A percentile compares a stretch with the other conserved stretches of the same genome.
Conservation (phyloP, 495 filamentous ascomycete species). For the Penicillium turbatum region DNA sequence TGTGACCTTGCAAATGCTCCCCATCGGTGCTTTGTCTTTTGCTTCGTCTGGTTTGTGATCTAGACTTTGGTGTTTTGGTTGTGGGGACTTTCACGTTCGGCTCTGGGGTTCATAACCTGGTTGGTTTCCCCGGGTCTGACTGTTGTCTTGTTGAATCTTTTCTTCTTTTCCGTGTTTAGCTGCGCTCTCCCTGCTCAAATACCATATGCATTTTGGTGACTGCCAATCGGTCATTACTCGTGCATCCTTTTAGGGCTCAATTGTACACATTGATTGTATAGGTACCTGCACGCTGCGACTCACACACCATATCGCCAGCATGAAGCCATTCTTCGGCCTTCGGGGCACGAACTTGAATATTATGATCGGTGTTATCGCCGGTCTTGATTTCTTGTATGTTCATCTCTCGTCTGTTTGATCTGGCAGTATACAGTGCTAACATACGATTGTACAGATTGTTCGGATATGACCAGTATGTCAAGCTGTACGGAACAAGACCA, state of each 20-base stretch:
- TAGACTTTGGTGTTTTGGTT: neutral
- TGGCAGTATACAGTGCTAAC: neutral
- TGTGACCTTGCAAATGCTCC: too few species aligned
- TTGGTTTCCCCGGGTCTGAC: neutral
- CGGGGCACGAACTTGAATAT: conserved; percentile 59
- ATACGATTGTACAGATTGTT: conserved; percentile 23
- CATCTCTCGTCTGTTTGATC: neutral
- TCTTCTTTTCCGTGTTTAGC: neutral
- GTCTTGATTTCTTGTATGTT: conserved; percentile 59
- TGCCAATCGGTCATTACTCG: neutral
- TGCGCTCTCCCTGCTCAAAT: neutral
- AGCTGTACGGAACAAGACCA: neutral
- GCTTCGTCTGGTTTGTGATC: neutral
- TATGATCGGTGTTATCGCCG: conserved; percentile 62
- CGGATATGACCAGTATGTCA: conserved; percentile 35
- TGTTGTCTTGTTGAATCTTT: neutral
- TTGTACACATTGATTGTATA: conserved; percentile 13
- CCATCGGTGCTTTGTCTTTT: too few species aligned
- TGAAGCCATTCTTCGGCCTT: conserved; percentile 55
- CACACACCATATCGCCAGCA: conserved; percentile 9
- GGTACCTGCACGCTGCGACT: neutral
- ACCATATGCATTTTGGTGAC: conserved; percentile 1
- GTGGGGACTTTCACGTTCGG: neutral
- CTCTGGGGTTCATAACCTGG: neutral
- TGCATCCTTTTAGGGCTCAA: neutral